phyloP scores from a whole-genome alignment of 768 basidiomycete genomes.

The Podaxis sp. region DNA sequence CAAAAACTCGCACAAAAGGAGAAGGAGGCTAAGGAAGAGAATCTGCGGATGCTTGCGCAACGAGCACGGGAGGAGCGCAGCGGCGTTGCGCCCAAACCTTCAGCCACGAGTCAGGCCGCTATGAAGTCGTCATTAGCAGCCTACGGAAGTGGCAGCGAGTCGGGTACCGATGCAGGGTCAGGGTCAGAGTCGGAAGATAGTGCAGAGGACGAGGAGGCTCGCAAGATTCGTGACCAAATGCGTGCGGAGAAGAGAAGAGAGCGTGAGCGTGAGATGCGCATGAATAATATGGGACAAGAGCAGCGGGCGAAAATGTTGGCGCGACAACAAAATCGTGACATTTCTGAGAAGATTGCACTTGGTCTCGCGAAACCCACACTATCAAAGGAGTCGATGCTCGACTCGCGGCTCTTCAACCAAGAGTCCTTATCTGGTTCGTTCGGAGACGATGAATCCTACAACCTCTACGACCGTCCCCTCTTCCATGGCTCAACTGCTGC shows the following conservation, averaged over 20 bases:
- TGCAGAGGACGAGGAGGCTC: constrained; percentile 82
- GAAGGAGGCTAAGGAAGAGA: constrained; percentile 96
- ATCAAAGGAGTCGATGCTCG: constrained; percentile 96
- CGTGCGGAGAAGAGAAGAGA: constrained; percentile 89
- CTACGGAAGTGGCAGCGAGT: constrained; percentile 79
- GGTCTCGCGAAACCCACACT: constrained; percentile 96
- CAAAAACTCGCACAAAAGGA: constrained; percentile 99
- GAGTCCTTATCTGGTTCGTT: constrained; percentile 82
- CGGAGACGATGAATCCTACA: constrained; percentile 92
- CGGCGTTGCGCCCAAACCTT: constrained; percentile 71
- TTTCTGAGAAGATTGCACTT: constrained; percentile 98
- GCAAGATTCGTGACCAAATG: constrained; percentile 86
- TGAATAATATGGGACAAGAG: constrained; percentile 99
- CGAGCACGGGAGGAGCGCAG: constrained; percentile 93
- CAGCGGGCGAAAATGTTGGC: constrained; percentile 95
- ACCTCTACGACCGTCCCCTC: constrained; percentile 89
- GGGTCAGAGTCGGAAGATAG: constrained; percentile 44
- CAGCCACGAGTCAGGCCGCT: constrained; percentile 65
- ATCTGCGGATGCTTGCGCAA: constrained; percentile 89
- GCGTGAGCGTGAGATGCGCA: constrained; percentile 95
- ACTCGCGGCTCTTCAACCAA: constrained; percentile 96
- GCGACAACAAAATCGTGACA: constrained; percentile 96
- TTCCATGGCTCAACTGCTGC: constrained; percentile 97
- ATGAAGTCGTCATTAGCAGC: constrained; percentile 77
- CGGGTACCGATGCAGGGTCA: constrained; percentile 55